Evolutionary conservation across 352 stramenopile genomes (phyloP), one percentile per base, ranked within the genome.

Genomic region (Phytopythium ostracodes): DNA sequence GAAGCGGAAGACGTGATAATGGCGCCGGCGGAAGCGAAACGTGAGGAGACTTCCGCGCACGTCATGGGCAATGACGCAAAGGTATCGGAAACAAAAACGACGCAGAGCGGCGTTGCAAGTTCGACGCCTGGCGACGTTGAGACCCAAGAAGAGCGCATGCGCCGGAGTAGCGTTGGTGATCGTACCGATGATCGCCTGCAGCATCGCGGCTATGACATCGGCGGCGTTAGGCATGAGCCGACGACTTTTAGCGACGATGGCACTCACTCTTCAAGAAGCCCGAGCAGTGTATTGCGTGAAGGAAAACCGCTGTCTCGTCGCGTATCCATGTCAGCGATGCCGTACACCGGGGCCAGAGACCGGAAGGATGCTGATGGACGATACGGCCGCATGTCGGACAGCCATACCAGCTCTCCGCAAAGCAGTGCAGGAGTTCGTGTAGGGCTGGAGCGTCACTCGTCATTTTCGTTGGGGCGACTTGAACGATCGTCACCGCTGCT

Each of bases 381-480:
- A 1, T 33, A n/a, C 24, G 25, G 31, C 11, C 52, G 36, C 12
- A 35, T 43, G 22, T 27, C 24, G 12, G 46, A 52, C 24, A 15
- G 6, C 24, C 46, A 11, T 52, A 18, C 22, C 22, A 52, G 11
- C 46, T n/a, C 46, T n/a, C 14, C 46, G 0, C 46, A 35, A 33
- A 33, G 9, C 14, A 31, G 4, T 22, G 22, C 22, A 6, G 46
- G 46, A 2, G 14, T 35, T 33, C 46, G 46, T 18, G 25, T 29
- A 24, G 53, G 44, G 3, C 63, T 84, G n/a, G 72, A 81, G 43
- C 72, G 75, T 0, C 75, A 81, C 51, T 57, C 61, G 0, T 84
- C 75, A 0, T 77, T 81, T 36, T 63, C 64, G 1, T 50, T 29
- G 0, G 40, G 56, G 2, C 27, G 56, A 36, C 46, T 52, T 14